Conservation (phyloP, 768 basidiomycete species). For the Tulasnella sp. region DNA sequence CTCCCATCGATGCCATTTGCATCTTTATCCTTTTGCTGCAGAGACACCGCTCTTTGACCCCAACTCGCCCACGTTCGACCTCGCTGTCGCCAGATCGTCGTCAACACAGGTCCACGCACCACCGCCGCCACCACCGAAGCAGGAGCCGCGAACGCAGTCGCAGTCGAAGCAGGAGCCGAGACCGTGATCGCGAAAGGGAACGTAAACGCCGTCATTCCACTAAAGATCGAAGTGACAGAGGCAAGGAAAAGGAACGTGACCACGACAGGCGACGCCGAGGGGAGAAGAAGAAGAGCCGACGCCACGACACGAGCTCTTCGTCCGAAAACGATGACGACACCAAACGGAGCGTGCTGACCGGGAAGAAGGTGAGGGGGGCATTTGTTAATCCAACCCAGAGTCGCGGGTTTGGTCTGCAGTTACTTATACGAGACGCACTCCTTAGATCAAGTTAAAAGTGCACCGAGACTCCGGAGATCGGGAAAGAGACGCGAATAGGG, state of each 20-base stretch:
- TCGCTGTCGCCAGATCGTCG: slow-evolving; percentile 13
- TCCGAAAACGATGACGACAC: slow-evolving; percentile 13
- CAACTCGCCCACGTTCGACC: slow-evolving; percentile 9
- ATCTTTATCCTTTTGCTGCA: slow-evolving; percentile 5
- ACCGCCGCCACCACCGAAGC: not conserved
- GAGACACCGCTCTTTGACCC: slow-evolving; percentile 14
- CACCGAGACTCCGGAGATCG: slow-evolving; percentile 22
- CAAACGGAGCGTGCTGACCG: slow-evolving; percentile 21
- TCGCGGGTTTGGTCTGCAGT: slow-evolving; percentile 5
- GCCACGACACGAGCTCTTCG: slow-evolving; percentile 17
- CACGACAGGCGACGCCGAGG: slow-evolving; percentile 15
- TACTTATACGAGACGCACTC: not conserved
- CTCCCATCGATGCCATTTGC: slow-evolving; percentile 17
- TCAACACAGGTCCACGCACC: not conserved
- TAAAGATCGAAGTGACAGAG: slow-evolving; percentile 16
- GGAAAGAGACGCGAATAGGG: slow-evolving; percentile 28
- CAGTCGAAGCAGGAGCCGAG: slow-evolving; percentile 3
- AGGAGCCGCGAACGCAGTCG: slow-evolving; percentile 23
- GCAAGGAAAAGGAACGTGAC: slow-evolving; percentile 12
- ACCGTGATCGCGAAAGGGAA: not conserved
- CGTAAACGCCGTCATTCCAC: slow-evolving; percentile 15
- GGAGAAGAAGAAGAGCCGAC: slow-evolving; percentile 24
- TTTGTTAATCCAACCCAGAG: not conserved
- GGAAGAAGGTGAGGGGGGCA: slow-evolving; percentile 23
- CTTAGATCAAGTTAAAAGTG: slow-evolving; percentile 30